These are phyloP conservation scores for Vigna reflexopilosa DNA, from an alignment of 306 rosid species.

Conservation along the genomic window DNA sequence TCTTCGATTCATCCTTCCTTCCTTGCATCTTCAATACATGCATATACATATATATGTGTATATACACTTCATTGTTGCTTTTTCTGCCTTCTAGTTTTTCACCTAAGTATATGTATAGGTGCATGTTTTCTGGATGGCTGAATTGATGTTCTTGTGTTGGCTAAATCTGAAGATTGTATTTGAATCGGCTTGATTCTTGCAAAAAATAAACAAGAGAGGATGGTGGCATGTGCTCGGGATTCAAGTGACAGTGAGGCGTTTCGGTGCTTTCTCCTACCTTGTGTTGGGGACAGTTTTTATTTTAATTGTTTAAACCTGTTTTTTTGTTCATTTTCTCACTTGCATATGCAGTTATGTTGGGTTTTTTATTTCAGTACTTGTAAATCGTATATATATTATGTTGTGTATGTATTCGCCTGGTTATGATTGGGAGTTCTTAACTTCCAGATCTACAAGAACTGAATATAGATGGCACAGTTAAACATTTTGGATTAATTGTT, in stretches of 20 bases:
- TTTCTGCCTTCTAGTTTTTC: not conserved
- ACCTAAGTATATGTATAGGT: not conserved
- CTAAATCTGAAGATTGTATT: constrained; percentile 22
- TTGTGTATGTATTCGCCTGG: not conserved
- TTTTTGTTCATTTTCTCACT: not conserved
- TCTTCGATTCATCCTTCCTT: constrained; percentile 13
- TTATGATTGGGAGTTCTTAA: not conserved
- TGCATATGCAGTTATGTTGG: not conserved
- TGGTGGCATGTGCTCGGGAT: constrained; percentile 21
- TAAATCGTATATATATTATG: not conserved
- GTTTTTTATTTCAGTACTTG: not conserved
- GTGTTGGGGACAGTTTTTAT: not conserved
- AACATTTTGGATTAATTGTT: constrained; percentile 9
- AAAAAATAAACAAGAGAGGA: not conserved
- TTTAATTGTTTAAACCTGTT: not conserved
- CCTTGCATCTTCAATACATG: not conserved
- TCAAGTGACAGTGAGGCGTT: constrained; percentile 20
- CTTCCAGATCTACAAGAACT: constrained; percentile 37
- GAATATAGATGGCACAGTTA: constrained; percentile 27
- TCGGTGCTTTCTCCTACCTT: not conserved
- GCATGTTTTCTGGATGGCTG: constrained; percentile 7
- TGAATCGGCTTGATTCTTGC: constrained; percentile 9
- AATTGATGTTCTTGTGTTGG: constrained; percentile 2
- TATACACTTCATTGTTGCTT: not conserved
- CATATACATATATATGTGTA: not conserved